phyloP scores from a whole-genome alignment of 495 filamentous ascomycete genomes.

The Aspergillus affinis region DNA sequence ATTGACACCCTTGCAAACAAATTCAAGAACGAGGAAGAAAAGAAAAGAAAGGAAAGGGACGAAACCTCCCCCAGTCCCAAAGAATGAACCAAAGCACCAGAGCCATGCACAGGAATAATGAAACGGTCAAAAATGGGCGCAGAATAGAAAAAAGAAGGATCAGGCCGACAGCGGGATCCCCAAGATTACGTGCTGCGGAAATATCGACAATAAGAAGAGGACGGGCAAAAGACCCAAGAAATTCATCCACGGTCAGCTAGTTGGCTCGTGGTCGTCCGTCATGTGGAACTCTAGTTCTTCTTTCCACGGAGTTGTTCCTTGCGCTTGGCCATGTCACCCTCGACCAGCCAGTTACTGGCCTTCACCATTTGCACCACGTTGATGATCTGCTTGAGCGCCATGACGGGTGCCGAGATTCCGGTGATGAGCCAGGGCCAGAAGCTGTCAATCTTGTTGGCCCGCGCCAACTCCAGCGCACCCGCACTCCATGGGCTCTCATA shows the following conservation, averaged over 20 bases:
- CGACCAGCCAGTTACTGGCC: constrained; percentile 87
- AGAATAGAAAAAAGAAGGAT: not conserved
- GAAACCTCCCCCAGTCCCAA: constrained; percentile 18
- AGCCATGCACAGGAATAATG: constrained; percentile 32
- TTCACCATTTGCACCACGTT: constrained; percentile 94
- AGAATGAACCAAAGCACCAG: constrained; percentile 41
- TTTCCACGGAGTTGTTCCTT: constrained; percentile 22
- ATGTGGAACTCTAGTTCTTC: constrained; percentile 26
- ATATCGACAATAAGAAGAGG: constrained; percentile 2
- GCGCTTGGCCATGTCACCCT: constrained; percentile 64
- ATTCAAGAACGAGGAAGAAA: not conserved
- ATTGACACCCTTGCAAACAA: not conserved
- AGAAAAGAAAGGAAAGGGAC: constrained; percentile 17
- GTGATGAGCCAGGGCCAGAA: constrained; percentile 85
- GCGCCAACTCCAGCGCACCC: constrained; percentile 84
- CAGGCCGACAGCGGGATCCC: not conserved
- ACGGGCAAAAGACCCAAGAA: not conserved
- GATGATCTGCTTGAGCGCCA: constrained; percentile 88
- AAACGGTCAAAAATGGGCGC: not conserved
- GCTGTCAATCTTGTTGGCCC: constrained; percentile 90
- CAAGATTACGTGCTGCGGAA: constrained; percentile 2
- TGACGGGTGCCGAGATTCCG: constrained; percentile 76
- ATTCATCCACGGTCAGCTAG: not conserved
- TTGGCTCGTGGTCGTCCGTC: not conserved
- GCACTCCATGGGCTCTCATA: constrained; percentile 86